Evolutionary conservation across 2,329 filamentous ascomycete species (phyloP).

Genomic region (Aurifilum marmelostoma): DNA sequence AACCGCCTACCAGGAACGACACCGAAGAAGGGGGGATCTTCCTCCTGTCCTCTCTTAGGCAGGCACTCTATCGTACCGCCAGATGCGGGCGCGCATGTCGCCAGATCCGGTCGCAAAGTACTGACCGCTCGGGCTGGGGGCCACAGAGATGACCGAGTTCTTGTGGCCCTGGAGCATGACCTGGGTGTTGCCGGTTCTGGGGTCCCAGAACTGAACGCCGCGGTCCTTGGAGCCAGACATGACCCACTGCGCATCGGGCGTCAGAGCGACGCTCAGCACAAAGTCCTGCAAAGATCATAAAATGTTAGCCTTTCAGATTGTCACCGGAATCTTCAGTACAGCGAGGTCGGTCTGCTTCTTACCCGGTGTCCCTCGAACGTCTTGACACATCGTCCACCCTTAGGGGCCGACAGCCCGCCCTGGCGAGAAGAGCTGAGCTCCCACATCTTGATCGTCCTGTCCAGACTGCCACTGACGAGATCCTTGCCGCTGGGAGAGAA

Average conservation of each 20-base stretch:
- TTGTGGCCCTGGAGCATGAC: constrained; percentile 99
- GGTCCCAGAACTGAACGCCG: constrained; percentile 98
- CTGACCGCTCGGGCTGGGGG: constrained; percentile 83
- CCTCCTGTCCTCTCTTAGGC: neutral
- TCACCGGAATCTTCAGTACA: constrained; percentile 32
- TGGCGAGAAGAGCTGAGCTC: constrained; percentile 73
- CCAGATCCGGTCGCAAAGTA: constrained; percentile 96
- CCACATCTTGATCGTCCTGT: constrained; percentile 99
- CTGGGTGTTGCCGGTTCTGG: constrained; percentile 87
- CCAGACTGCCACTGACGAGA: constrained; percentile 90
- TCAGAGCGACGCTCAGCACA: constrained; percentile 92
- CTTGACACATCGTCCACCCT: constrained; percentile 90
- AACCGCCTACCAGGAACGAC: neutral
- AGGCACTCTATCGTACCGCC: constrained; percentile 72
- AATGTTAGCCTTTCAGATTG: constrained; percentile 30
- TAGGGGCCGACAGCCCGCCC: constrained; percentile 65
- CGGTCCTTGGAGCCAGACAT: constrained; percentile 97
- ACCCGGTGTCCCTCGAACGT: constrained; percentile 97
- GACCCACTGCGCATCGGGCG: constrained; percentile 93
- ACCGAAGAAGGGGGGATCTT: neutral
- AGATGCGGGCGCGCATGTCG: constrained; percentile 97
- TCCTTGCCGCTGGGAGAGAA: constrained; percentile 94
- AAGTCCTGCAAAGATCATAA: constrained; percentile 70
- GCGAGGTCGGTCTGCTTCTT: constrained; percentile 36
- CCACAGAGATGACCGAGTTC: constrained; percentile 97